phyloP scores from a whole-genome alignment of 441 rosid species.

The Metrosideros polymorpha region DNA sequence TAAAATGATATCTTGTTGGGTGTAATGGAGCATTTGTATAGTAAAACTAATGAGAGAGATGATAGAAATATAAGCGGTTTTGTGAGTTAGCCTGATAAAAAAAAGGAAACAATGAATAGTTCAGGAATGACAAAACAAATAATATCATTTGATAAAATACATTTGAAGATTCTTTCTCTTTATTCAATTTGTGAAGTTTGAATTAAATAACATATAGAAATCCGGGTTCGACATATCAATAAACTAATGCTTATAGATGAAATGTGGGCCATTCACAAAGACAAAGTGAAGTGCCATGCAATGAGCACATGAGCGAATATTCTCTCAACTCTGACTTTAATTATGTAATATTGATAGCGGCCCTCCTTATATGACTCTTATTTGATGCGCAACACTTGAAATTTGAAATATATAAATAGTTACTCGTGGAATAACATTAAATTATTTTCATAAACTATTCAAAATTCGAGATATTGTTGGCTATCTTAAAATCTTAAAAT shows the following conservation, averaged over 20 bases:
- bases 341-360: accelerated
- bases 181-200: background rate
- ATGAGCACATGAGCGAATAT: accelerated
- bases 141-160: background rate
- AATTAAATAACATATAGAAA: background rate
- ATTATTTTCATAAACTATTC: background rate
- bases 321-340: accelerated
- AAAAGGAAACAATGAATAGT: no score
- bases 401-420: accelerated
- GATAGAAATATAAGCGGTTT: no score
- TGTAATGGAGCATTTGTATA: no score
- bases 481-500: background rate
- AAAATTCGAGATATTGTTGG: background rate
- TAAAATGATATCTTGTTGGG: no score
- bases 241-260: background rate
- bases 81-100: no score
- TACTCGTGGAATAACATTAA: accelerated
- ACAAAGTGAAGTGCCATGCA: accelerated
- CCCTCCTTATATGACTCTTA: background rate
- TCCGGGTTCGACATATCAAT: no score
- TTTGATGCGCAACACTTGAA: background rate
- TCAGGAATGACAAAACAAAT: background rate
- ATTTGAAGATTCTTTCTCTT: background rate
- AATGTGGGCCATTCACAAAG: accelerated
- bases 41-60: no score